phyloP scores from a whole-genome alignment of 2,329 filamentous ascomycete genomes.

The Curvularia sp. region DNA sequence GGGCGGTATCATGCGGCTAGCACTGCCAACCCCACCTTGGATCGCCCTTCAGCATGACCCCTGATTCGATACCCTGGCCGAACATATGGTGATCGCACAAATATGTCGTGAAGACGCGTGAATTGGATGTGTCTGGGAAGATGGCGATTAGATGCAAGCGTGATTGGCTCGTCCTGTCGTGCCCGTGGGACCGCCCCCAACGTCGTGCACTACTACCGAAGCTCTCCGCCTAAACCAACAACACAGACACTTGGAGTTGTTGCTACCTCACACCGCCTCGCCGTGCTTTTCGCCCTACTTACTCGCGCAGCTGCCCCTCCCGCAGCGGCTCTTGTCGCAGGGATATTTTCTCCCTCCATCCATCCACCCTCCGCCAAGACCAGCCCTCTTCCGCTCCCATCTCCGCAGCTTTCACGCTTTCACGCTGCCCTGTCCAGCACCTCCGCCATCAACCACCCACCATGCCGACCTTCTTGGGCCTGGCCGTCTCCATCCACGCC shows the following conservation, averaged over 20 bases:
- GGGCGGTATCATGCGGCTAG: conserved; percentile 15
- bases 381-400: conserved; percentile 20
- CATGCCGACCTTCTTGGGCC: conserved; percentile 96
- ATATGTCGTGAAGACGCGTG: conserved; percentile 5
- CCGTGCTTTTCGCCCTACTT: conserved; percentile 20
- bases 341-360: conserved; percentile 12
- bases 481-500: conserved; percentile 95
- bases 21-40: conserved; percentile 18
- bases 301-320: conserved; percentile 20
- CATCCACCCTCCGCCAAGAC: conserved; percentile 30
- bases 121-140: not conserved
- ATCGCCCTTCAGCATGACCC: conserved; percentile 16
- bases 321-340: conserved; percentile 18
- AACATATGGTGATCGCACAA: conserved; percentile 5
- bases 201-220: conserved; percentile 16
- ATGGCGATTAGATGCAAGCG: conserved; percentile 13
- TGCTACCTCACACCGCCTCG: conserved; percentile 24
- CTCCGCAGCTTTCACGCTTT: conserved; percentile 22
- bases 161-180: conserved; percentile 17
- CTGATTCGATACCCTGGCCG: conserved; percentile 10
- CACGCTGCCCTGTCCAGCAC: not conserved
- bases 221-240: conserved; percentile 25
- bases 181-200: conserved; percentile 14
- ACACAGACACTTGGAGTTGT: conserved; percentile 22
- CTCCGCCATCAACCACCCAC: conserved; percentile 4